A percentile compares a stretch with the other conserved stretches of the same genome.
These are phyloP conservation scores for Daldinia sp. DNA, from an alignment of 2,329 filamentous ascomycete species.

Conservation along the genomic window DNA sequence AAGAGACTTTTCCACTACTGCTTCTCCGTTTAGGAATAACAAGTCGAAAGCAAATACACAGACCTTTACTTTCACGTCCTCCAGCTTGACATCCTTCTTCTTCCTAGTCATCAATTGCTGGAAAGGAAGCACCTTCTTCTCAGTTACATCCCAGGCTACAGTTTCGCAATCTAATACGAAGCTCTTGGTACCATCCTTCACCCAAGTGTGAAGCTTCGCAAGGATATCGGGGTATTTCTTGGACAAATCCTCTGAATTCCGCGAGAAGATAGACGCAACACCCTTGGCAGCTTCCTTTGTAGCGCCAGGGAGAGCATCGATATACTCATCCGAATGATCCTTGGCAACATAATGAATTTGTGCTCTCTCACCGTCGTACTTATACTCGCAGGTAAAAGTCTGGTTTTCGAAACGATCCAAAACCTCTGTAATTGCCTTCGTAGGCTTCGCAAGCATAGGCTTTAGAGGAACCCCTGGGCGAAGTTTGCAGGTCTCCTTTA, in stretches of 20 bases:
- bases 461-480: constrained; percentile 94
- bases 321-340: constrained; percentile 74
- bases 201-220: constrained; percentile 85
- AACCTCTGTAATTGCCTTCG: constrained; percentile 97
- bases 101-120: constrained; percentile 98
- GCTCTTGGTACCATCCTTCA: constrained; percentile 87
- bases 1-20: constrained; percentile 86
- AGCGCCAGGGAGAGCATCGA: constrained; percentile 65
- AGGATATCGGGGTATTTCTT: constrained; percentile 98
- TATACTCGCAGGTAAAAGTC: constrained; percentile 97
- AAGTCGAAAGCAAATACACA: constrained; percentile 97
- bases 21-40: constrained; percentile 89
- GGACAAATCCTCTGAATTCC: constrained; percentile 95
- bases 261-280: constrained; percentile 91
- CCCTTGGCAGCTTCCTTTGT: constrained; percentile 74
- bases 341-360: constrained; percentile 97
- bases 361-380: constrained; percentile 97
- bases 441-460: constrained; percentile 98
- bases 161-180: constrained; percentile 99
- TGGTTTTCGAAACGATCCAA: constrained; percentile 95
- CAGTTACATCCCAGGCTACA: constrained; percentile 92
- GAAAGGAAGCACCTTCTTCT: constrained; percentile 96
- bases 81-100: constrained; percentile 93
- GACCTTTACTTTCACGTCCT: constrained; percentile 95
- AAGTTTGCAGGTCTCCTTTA: constrained; percentile 87